Evolutionary conservation across 371 early-diverging fungal genomes (phyloP), one percentile per base, ranked within the genome.

Genomic region (Fennellomyces sp.): DNA sequence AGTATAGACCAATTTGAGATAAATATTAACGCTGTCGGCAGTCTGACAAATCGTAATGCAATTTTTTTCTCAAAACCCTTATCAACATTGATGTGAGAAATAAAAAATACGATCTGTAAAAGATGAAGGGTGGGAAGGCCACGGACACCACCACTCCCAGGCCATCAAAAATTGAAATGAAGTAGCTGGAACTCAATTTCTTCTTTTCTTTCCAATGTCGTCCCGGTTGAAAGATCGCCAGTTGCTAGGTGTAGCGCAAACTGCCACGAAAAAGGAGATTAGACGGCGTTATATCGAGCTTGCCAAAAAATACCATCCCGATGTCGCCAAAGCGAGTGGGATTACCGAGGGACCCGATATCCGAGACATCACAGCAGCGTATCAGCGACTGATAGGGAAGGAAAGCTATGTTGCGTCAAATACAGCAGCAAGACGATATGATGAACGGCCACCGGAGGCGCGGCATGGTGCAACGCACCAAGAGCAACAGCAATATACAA

Each of bases 261-360:
- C 38, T 23, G 64, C 64, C 10, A 25, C 58, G 5, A 23, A 47
- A 13, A 51, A 63, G 30, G 58, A 63, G 30, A 63, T 63, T 19
- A 21, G 41, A 7, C 21, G 35, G 53, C 27, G 52, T 41, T 63
- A 63, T 31, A 26, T 63, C 6, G 47, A 56, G 45, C 53, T 63
- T 6, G 49, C 51, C 36, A 63, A 63, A 45, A 28, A 39, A 27
- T 53, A 63, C 28, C 64, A 63, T 58, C 64, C 64, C 7, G 64
- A 63, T 53, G 52, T 63, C 4, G 58, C 56, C 31, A 19, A 17
- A 19, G 13, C 49, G 3, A 27, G 19, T 3, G n/a, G 15, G 3
- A 33, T 26, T 29, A 38, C 17, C 26, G 23, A 6, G 23, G 42
- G 28, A 2, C 30, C 52, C 5, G 63, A 63, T 45, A 52, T 63